Percentiles rank a stretch among this genome's conserved stretches.
Conservation (phyloP, 192 early-diverging fungal species). For the Lobosporangium transversale region DNA sequence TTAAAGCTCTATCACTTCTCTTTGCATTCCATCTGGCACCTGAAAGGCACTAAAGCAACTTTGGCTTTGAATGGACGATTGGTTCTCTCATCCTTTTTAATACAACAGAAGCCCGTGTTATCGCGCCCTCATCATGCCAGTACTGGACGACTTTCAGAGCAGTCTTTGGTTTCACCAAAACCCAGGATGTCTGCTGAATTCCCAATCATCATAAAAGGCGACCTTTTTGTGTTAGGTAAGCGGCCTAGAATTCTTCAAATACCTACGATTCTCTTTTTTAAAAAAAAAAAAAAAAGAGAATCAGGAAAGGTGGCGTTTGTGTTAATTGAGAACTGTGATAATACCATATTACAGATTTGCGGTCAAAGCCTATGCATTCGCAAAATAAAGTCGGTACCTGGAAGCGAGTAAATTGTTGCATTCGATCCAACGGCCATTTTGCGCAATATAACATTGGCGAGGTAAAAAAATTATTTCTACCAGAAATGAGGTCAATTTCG, state of each 20-base stretch:
- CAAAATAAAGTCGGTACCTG: slow-evolving; percentile 29
- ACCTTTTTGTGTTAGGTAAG: slow-evolving; percentile 39
- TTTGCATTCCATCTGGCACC: no score
- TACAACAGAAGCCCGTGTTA: slow-evolving; percentile 33
- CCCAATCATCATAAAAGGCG: slow-evolving; percentile 29
- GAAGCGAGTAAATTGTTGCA: slow-evolving; percentile 40
- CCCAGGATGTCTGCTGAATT: slow-evolving; percentile 30
- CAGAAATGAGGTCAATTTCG: no score
- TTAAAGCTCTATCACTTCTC: no score
- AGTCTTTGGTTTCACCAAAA: slow-evolving; percentile 7
- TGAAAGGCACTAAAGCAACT: no score
- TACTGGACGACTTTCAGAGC: slow-evolving; percentile 22
- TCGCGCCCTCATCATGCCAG: slow-evolving; percentile 31
- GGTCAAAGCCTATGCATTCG: slow-evolving; percentile 14
- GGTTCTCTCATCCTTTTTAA: no score
- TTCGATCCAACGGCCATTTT: slow-evolving; percentile 42
- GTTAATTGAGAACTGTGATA: no score
- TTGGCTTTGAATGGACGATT: no score
- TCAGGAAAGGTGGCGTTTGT: no score
- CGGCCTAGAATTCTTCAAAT: not conserved
- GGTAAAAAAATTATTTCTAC: no score
- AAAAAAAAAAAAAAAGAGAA: not conserved
- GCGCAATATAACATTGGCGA: slow-evolving; percentile 37
- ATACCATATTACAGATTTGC: slow-evolving; percentile 16
- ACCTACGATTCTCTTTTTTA: not conserved